Conservation (phyloP, 2,329 filamentous ascomycete species). For the Fusarium xyrophilum region DNA sequence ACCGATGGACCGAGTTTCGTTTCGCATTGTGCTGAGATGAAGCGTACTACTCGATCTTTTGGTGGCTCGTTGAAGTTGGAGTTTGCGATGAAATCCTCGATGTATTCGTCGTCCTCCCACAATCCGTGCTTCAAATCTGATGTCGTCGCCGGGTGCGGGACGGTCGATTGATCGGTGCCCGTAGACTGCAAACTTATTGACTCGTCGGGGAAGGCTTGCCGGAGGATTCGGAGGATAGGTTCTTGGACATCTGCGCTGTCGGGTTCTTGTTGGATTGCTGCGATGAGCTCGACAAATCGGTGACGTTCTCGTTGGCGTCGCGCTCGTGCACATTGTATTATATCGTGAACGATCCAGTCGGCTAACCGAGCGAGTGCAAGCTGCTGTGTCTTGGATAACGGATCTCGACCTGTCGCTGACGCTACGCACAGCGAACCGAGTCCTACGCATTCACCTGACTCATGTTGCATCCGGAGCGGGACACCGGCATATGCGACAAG, state of each 20-base stretch:
- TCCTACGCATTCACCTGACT: conserved; percentile 49
- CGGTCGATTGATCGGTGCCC: conserved; percentile 37
- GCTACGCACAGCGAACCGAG: conserved; percentile 54
- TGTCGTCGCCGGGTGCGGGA: conserved; percentile 39
- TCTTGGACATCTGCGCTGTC: conserved; percentile 30
- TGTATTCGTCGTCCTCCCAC: conserved; percentile 53
- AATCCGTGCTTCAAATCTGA: conserved; percentile 48
- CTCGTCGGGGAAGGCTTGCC: conserved; percentile 46
- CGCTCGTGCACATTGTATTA: conserved; percentile 48
- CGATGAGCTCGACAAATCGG: conserved; percentile 47
- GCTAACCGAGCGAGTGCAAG: conserved; percentile 39
- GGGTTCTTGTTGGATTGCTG: conserved; percentile 34
- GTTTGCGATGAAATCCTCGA: conserved; percentile 49
- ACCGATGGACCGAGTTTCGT: conserved; percentile 43
- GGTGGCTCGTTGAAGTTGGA: conserved; percentile 46
- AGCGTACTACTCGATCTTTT: conserved; percentile 45
- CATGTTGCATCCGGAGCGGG: conserved; percentile 49
- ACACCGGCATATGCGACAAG: conserved; percentile 52
- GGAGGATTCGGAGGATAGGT: conserved; percentile 42
- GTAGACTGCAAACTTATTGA: conserved; percentile 41
- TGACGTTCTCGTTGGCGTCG: conserved; percentile 51
- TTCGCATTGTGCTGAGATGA: conserved; percentile 48
- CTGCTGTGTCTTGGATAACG: conserved; percentile 43
- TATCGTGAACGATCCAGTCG: conserved; percentile 50
- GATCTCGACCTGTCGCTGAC: conserved; percentile 45